These are phyloP conservation scores for Metschnikowia peoriensis DNA, from an alignment of 805 yeast species.

Conservation along the genomic window DNA sequence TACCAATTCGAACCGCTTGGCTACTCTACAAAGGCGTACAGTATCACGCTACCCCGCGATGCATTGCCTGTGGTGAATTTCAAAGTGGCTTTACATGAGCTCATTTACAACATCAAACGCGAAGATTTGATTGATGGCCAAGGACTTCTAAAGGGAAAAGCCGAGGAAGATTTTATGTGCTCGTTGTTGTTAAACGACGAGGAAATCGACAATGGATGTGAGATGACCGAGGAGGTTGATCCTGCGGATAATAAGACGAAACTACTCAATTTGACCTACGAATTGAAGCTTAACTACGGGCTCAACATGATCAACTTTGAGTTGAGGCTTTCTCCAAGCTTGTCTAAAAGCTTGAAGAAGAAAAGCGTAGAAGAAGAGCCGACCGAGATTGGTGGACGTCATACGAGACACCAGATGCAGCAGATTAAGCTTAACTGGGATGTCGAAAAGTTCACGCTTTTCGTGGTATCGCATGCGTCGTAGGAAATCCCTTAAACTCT, in stretches of 20 bases:
- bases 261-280: conserved; percentile 29
- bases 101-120: conserved; percentile 30
- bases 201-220: conserved; percentile 41
- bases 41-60: conserved; percentile 48
- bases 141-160: conserved; percentile 28
- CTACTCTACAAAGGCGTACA: conserved; percentile 35
- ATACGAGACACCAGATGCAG: conserved; percentile 46
- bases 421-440: conserved; percentile 47
- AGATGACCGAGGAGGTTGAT: conserved; percentile 35
- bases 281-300: conserved; percentile 46
- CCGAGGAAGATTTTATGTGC: conserved; percentile 38
- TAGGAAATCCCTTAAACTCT: background rate
- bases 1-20: conserved; percentile 38
- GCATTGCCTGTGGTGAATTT: conserved; percentile 45
- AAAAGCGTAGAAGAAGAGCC: conserved; percentile 26
- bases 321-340: conserved; percentile 40
- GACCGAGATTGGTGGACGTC: conserved; percentile 35
- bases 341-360: conserved; percentile 36
- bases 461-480: conserved; percentile 25
- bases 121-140: conserved; percentile 34
- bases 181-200: conserved; percentile 46
- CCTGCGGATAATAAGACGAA: conserved; percentile 15
- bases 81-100: conserved; percentile 38
- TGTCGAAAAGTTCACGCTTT: conserved; percentile 39
- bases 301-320: conserved; percentile 44